Evolutionary conservation across 2,329 filamentous ascomycete genomes (phyloP).

Genomic region (Chrysoporthe deuterocubensis): DNA sequence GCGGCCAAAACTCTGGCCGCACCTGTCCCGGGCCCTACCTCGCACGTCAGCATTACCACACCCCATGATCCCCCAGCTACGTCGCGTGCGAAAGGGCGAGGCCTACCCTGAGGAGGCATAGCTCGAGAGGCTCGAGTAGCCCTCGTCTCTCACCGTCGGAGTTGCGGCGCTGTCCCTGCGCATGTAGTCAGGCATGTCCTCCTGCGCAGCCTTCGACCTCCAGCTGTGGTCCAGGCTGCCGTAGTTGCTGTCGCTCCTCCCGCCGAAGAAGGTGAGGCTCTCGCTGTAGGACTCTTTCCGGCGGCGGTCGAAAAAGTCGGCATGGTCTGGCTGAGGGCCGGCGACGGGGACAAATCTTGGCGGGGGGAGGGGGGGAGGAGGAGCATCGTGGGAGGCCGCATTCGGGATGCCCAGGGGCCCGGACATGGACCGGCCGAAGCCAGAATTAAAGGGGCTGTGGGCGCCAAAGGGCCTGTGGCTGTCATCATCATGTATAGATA

Average conservation of each 20-base stretch:
- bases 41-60: neutral
- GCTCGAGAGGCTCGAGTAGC: slow-evolving; percentile 38
- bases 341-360: slow-evolving; percentile 44
- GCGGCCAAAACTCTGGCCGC: slow-evolving; percentile 47
- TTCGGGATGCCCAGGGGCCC: slow-evolving; percentile 49
- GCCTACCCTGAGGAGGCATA: slow-evolving; percentile 27
- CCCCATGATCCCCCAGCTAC: no score
- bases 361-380: slow-evolving; percentile 53
- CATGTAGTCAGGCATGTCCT: slow-evolving; percentile 41
- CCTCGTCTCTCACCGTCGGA: slow-evolving; percentile 44
- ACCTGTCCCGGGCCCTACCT: slow-evolving; percentile 48
- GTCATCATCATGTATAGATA: slow-evolving; percentile 26
- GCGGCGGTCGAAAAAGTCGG: slow-evolving; percentile 30
- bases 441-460: slow-evolving; percentile 21
- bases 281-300: slow-evolving; percentile 35
- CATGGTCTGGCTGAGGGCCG: slow-evolving; percentile 38
- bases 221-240: slow-evolving; percentile 21
- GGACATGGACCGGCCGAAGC: slow-evolving; percentile 20
- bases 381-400: slow-evolving; percentile 38
- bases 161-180: slow-evolving; percentile 37
- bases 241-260: slow-evolving; percentile 48
- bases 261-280: slow-evolving; percentile 35
- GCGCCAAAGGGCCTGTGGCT: slow-evolving; percentile 22
- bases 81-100: neutral
- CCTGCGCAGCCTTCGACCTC: slow-evolving; percentile 34